Evolutionary conservation across 225 moss, liverwort and hornwort species (phyloP).

Genomic region (Lunularia cruciata): DNA sequence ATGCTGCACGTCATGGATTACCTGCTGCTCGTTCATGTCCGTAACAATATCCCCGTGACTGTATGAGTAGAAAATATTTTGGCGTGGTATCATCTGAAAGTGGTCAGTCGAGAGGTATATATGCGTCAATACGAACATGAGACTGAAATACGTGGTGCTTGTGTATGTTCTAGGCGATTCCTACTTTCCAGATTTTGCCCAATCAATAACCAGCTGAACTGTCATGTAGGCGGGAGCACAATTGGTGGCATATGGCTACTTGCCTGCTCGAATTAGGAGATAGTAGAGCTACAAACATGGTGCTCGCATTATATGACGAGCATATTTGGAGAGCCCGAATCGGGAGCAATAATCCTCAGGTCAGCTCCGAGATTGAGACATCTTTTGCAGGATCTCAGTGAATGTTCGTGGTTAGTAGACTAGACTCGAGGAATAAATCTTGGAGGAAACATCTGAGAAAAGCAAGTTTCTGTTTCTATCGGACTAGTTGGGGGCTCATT

Average conservation of each 20-base stretch:
- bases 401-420: no score
- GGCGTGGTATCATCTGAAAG: not conserved
- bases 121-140: no score
- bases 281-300: constrained; percentile 44
- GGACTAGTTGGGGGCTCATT: no score
- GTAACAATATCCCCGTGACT: not conserved
- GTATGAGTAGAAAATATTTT: no score
- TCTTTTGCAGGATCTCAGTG: no score
- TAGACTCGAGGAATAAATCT: no score
- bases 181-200: not conserved
- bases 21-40: constrained; percentile 77
- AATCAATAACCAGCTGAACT: not conserved
- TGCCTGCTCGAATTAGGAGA: constrained; percentile 66
- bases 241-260: constrained; percentile 81
- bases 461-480: no score
- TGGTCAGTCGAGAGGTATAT: no score
- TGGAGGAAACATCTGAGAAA: not conserved
- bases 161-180: not conserved
- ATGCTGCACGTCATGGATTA: constrained; percentile 53
- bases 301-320: constrained; percentile 56
- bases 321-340: constrained; percentile 50
- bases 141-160: not conserved
- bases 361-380: constrained; percentile 8
- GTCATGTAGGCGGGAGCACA: constrained; percentile 60
- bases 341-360: constrained; percentile 52